Evolutionary conservation across 2,329 filamentous ascomycete genomes (phyloP).

Genomic region (Fusarium luffae): DNA sequence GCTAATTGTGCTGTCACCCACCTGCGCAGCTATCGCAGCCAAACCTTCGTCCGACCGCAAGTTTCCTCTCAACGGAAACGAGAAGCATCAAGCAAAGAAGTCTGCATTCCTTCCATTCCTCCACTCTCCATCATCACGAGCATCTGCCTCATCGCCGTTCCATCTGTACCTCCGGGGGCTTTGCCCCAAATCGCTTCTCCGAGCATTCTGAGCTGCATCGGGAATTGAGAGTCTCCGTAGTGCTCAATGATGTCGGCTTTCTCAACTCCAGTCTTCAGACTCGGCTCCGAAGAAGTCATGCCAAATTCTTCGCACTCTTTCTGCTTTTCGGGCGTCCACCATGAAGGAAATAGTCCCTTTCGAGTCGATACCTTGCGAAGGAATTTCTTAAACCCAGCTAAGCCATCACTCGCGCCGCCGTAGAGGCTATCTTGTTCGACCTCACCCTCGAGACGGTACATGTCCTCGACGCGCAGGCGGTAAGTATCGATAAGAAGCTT

Average conservation of each 20-base stretch:
- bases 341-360: slow-evolving; percentile 54
- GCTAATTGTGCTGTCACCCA: background rate
- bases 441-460: slow-evolving; percentile 24
- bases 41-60: background rate
- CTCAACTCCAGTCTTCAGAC: slow-evolving; percentile 31
- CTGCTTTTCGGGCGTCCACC: slow-evolving; percentile 57
- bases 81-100: slow-evolving; percentile 8
- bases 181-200: slow-evolving; percentile 54
- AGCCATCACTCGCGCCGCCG: slow-evolving; percentile 33
- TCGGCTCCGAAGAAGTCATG: slow-evolving; percentile 43
- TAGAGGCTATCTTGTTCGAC: slow-evolving; percentile 48
- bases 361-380: slow-evolving; percentile 42
- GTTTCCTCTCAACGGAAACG: background rate
- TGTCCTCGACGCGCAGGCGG: slow-evolving; percentile 31
- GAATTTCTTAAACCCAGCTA: slow-evolving; percentile 53
- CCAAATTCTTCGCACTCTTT: slow-evolving; percentile 53
- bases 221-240: slow-evolving; percentile 57
- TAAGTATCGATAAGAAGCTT: slow-evolving; percentile 60
- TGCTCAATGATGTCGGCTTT: slow-evolving; percentile 54
- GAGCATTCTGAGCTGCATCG: slow-evolving; percentile 63
- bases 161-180: slow-evolving; percentile 42
- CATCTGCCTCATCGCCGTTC: slow-evolving; percentile 39
- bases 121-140: slow-evolving; percentile 40
- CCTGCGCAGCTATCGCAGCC: background rate
- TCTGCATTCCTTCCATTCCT: background rate